Percentiles rank a stretch among this genome's conserved stretches.
Evolutionary conservation across 1,284 basidiomycete species (phyloP).

Genomic region (Leccinum insigne): DNA sequence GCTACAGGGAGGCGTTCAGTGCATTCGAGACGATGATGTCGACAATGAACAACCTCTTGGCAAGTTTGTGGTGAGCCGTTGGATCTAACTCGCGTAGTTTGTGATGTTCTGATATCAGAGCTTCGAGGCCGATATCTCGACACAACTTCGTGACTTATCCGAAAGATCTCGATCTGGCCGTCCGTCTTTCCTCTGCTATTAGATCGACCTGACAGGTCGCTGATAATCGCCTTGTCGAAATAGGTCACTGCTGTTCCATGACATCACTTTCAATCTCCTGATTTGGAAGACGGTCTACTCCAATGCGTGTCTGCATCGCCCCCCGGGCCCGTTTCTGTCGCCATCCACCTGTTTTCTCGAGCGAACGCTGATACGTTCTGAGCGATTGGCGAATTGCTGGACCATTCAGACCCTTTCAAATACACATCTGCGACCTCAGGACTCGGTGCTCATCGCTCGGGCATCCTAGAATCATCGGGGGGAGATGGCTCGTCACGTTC

Average conservation of each 20-base stretch:
- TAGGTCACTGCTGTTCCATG: slow-evolving; percentile 9
- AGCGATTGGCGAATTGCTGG: slow-evolving; percentile 3
- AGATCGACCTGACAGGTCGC: not conserved
- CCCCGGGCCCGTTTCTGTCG: slow-evolving; percentile 12
- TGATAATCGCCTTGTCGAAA: not conserved
- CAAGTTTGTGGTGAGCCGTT: not conserved
- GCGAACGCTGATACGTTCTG: slow-evolving; percentile 3
- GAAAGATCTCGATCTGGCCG: too few relatives aligned
- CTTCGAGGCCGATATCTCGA: not conserved
- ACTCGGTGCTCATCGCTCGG: not conserved
- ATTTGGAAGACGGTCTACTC: slow-evolving; percentile 13
- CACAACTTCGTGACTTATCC: not conserved
- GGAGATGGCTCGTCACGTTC: slow-evolving; percentile 11
- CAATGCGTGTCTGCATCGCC: slow-evolving; percentile 9
- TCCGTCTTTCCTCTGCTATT: not conserved
- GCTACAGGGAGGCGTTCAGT: not conserved
- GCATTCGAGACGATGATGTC: not conserved
- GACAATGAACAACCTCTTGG: not conserved
- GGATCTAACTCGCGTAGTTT: not conserved
- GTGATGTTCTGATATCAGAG: not conserved
- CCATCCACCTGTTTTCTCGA: slow-evolving; percentile 9
- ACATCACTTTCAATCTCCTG: not conserved
- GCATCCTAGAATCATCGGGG: slow-evolving; percentile 1
- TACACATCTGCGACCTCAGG: not conserved
- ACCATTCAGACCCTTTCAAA: slow-evolving; percentile 3